Conservation (phyloP, 768 basidiomycete species). For the Lentinus tigrinus region DNA sequence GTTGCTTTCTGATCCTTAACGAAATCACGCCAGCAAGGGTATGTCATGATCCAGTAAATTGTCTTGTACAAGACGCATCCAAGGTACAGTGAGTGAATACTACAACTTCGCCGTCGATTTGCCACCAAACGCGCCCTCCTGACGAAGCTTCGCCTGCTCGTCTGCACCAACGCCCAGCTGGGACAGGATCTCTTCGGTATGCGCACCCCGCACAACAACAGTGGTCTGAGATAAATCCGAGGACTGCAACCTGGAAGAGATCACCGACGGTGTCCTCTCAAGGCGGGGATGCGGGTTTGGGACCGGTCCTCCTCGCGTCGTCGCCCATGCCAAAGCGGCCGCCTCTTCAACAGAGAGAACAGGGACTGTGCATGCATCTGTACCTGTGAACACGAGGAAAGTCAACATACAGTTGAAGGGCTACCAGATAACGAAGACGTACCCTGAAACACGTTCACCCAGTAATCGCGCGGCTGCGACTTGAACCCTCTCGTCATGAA, state of each 20-base stretch:
- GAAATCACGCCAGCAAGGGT: too few relatives aligned
- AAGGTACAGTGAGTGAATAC: too few relatives aligned
- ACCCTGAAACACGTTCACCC: constrained; percentile 70
- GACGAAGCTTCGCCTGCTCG: constrained; percentile 1
- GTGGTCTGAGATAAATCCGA: background rate
- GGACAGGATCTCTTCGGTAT: constrained; percentile 19
- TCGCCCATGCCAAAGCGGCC: constrained; percentile 36
- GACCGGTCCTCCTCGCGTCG: background rate
- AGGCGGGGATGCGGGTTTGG: constrained; percentile 24
- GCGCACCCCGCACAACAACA: constrained; percentile 7
- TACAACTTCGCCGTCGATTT: constrained; percentile 10
- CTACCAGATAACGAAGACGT: constrained; percentile 7
- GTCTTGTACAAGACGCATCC: too few relatives aligned
- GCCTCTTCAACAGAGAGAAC: constrained; percentile 68
- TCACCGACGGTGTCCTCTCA: constrained; percentile 20
- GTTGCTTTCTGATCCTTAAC: too few relatives aligned
- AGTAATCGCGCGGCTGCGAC: constrained; percentile 60
- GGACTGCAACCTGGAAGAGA: background rate
- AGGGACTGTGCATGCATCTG: constrained; percentile 71
- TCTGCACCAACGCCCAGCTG: constrained; percentile 13
- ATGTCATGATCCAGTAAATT: too few relatives aligned
- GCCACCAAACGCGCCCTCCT: constrained; percentile 12
- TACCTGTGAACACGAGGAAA: constrained; percentile 41
- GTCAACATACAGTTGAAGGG: background rate
- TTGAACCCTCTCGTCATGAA: constrained; percentile 69